phyloP scores from a whole-genome alignment of 1,284 basidiomycete species.

The Tylopilus sp. region DNA sequence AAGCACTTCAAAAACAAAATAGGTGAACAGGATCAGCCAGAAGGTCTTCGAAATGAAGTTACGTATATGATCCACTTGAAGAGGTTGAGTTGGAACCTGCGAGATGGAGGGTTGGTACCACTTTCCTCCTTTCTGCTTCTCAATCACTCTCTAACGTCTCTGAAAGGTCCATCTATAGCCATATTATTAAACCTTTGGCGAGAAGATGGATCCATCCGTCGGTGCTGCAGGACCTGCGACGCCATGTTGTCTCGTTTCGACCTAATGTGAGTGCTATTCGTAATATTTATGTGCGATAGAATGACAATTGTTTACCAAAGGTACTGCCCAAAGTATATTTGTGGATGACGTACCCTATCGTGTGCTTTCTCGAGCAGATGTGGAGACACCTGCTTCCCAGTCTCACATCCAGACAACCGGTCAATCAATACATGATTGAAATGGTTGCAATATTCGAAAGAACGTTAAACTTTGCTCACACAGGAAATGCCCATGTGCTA shows the following conservation, averaged over 20 bases:
- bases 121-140: not conserved
- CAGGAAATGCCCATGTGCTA: not conserved
- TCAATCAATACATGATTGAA: not conserved
- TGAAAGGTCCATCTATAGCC: not conserved
- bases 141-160: not conserved
- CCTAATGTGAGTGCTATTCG: not conserved
- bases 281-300: too few species aligned
- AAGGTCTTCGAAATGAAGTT: not conserved
- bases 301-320: not conserved
- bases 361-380: not conserved
- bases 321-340: not conserved
- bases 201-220: not conserved
- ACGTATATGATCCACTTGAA: not conserved
- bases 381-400: not conserved
- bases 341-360: not conserved
- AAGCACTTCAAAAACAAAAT: not conserved
- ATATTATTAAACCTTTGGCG: not conserved
- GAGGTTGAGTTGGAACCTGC: not conserved
- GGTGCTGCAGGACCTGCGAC: not conserved
- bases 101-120: not conserved
- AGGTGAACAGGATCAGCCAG: not conserved
- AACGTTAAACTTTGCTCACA: not conserved
- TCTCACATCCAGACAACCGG: not conserved
- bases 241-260: not conserved
- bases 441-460: not conserved